Percentiles rank a stretch among this genome's conserved stretches.
Evolutionary conservation across 2,329 filamentous ascomycete genomes (phyloP).

Genomic region (Capronia americana): DNA sequence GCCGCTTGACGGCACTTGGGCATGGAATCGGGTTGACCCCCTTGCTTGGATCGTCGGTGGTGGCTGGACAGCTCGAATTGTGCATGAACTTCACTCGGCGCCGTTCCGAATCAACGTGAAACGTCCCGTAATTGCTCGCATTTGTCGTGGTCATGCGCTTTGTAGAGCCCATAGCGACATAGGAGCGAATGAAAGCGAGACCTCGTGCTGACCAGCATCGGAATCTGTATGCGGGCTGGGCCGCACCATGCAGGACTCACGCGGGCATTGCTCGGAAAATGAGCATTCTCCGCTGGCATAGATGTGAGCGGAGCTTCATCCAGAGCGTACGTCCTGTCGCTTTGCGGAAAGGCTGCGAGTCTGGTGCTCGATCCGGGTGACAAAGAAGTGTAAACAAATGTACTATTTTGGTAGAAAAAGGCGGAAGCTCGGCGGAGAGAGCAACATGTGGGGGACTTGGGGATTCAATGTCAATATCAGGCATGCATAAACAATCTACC

Average conservation of each 20-base stretch:
- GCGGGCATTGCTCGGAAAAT: conserved; percentile 17
- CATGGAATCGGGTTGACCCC: not conserved
- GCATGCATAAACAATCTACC: conserved; percentile 18
- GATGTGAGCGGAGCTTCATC: not conserved
- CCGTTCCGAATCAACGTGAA: conserved; percentile 4
- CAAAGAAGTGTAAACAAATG: conserved; percentile 34
- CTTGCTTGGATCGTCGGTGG: not conserved
- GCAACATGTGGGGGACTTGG: conserved; percentile 26
- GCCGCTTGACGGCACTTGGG: conserved; percentile 19
- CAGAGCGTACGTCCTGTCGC: not conserved
- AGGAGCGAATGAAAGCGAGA: not conserved
- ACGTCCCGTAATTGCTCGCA: not conserved
- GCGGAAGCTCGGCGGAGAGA: conserved; percentile 28
- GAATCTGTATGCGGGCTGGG: not conserved
- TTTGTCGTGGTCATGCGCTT: conserved; percentile 10
- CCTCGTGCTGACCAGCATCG: conserved; percentile 13
- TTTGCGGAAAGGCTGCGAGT: conserved; percentile 2
- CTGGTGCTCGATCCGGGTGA: conserved; percentile 10
- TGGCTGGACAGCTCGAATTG: not conserved
- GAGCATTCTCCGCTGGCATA: conserved; percentile 5
- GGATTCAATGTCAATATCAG: not conserved
- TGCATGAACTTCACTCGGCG: conserved; percentile 13
- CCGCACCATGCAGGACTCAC: conserved; percentile 8
- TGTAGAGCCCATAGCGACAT: conserved; percentile 5
- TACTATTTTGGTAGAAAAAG: conserved; percentile 34